These are phyloP conservation scores for Gremmenia infestans DNA, from an alignment of 2,329 filamentous ascomycete genomes.

Conservation along the genomic window DNA sequence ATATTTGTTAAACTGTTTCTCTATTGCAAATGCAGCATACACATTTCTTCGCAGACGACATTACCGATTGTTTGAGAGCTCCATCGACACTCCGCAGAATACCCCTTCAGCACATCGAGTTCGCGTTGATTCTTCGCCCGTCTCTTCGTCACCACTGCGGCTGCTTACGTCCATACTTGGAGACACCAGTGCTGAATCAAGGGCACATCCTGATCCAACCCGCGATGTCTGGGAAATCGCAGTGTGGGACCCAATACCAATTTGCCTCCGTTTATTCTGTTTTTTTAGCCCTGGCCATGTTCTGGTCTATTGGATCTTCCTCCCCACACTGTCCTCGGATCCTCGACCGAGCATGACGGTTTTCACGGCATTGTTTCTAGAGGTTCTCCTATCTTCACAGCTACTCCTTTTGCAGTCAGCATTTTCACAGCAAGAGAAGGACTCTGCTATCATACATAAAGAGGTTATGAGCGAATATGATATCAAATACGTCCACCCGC, in stretches of 20 bases:
- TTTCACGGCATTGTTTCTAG: conserved; percentile 74
- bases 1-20: conserved; percentile 62
- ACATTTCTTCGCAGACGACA: conserved; percentile 76
- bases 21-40: conserved; percentile 72
- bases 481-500: conserved; percentile 88
- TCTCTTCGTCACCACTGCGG: conserved; percentile 71
- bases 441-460: conserved; percentile 77
- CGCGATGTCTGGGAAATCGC: conserved; percentile 93
- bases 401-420: conserved; percentile 66
- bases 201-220: conserved; percentile 75
- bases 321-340: conserved; percentile 73
- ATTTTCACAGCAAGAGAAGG: conserved; percentile 81
- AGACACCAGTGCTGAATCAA: conserved; percentile 67
- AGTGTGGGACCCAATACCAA: conserved; percentile 87
- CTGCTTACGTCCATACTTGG: conserved; percentile 66
- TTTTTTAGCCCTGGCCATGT: conserved; percentile 91
- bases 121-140: conserved; percentile 77
- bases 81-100: conserved; percentile 67
- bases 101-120: conserved; percentile 88
- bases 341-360: conserved; percentile 81
- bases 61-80: conserved; percentile 87
- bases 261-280: conserved; percentile 78
- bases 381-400: conserved; percentile 69
- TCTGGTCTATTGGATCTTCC: conserved; percentile 81
- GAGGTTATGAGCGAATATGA: conserved; percentile 96